phyloP scores from a whole-genome alignment of 441 rosid genomes.

The Populus hybrid region DNA sequence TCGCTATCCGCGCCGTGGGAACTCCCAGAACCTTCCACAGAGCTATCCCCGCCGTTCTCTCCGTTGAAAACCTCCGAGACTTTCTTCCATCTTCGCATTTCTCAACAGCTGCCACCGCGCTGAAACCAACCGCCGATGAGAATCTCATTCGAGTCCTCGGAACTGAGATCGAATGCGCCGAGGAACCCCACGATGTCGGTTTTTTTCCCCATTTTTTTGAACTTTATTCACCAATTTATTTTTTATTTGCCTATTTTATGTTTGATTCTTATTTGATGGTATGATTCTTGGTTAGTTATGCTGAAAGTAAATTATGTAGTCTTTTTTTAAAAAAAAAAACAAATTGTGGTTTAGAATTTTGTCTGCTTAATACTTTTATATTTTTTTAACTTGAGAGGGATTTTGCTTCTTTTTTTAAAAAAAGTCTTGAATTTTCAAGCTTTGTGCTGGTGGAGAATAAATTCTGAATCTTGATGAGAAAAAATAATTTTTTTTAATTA shows the following conservation, averaged over 20 bases:
- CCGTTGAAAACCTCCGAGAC: constrained; percentile 24
- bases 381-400: not conserved
- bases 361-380: not conserved
- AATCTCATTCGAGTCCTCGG: constrained; percentile 42
- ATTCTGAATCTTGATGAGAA: not conserved
- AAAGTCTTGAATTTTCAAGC: not conserved
- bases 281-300: not conserved
- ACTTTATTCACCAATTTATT: not conserved
- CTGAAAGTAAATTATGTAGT: no score
- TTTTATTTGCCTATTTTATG: not conserved
- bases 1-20: constrained; percentile 38
- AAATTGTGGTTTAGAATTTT: not conserved
- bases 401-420: not conserved
- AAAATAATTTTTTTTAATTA: no score
- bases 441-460: not conserved
- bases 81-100: constrained; percentile 34
- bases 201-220: not conserved
- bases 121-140: constrained; percentile 34
- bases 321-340: no score
- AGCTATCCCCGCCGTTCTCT: constrained; percentile 27
- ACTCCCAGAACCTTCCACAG: constrained; percentile 35
- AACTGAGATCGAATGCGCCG: constrained; percentile 59
- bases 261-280: not conserved
- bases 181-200: constrained; percentile 28
- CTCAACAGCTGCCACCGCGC: constrained; percentile 24